Evolutionary conservation across 176 grass and related monocot species (phyloP).

Genomic region (Lolium perenne): DNA sequence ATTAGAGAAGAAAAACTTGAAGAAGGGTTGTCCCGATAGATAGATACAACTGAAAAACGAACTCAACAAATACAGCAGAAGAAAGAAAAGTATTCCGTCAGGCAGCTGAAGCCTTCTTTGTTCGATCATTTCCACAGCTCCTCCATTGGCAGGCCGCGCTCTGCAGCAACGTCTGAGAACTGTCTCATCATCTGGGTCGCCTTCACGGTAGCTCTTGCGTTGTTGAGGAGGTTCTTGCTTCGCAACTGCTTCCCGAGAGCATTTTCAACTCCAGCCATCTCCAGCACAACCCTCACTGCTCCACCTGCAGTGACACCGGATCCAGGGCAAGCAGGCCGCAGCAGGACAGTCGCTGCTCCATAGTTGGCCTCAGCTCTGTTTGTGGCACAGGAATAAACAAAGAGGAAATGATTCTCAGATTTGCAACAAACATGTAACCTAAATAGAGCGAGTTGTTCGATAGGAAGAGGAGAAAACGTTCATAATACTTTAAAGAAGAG

Average conservation of each 20-base stretch:
- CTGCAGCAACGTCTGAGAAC: constrained; percentile 62
- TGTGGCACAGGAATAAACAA: constrained; percentile 23
- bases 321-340: constrained; percentile 90
- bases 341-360: constrained; percentile 84
- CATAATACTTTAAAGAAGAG: background rate
- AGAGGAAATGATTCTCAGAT: constrained; percentile 21
- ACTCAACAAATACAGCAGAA: constrained; percentile 30
- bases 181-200: constrained; percentile 77
- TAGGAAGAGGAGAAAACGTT: background rate
- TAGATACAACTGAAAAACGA: constrained; percentile 30
- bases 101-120: background rate
- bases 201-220: constrained; percentile 80
- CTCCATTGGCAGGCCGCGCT: constrained; percentile 82
- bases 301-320: constrained; percentile 81
- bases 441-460: background rate
- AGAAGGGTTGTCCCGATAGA: constrained; percentile 13
- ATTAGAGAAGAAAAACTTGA: constrained; percentile 27
- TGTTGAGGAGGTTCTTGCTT: constrained; percentile 83
- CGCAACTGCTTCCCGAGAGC: constrained; percentile 88
- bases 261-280: constrained; percentile 90
- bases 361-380: constrained; percentile 75
- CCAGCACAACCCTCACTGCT: constrained; percentile 77
- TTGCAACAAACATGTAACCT: background rate
- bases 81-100: constrained; percentile 10
- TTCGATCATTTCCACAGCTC: constrained; percentile 86